These are phyloP conservation scores for Sporothrix protearum DNA, from an alignment of 2,329 filamentous ascomycete genomes.

Conservation along the genomic window DNA sequence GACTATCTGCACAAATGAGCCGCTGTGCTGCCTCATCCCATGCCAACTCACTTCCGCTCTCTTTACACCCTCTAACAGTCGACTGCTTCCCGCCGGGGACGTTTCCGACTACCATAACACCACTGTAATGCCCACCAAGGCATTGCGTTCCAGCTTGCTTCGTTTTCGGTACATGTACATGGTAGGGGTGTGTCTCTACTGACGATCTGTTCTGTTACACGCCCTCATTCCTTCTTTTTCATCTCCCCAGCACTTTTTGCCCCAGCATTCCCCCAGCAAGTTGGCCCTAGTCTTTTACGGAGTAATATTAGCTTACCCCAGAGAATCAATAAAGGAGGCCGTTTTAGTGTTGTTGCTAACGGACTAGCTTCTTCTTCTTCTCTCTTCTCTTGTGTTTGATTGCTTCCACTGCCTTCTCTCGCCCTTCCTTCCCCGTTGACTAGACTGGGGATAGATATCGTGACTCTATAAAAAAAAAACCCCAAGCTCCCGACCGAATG, in stretches of 20 bases:
- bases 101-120: slow-evolving; percentile 17
- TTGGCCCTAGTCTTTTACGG: not conserved
- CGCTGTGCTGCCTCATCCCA: slow-evolving; percentile 4
- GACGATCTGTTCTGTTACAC: not conserved
- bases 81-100: slow-evolving; percentile 10
- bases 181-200: not conserved
- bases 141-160: not conserved
- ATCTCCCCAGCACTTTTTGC: not conserved
- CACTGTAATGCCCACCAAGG: not conserved
- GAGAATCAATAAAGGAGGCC: slow-evolving; percentile 15
- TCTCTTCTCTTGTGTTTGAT: not conserved
- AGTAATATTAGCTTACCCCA: slow-evolving; percentile 18
- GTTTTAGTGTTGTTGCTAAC: slow-evolving; percentile 3
- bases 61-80: not conserved
- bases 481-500: not conserved
- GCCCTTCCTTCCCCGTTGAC: slow-evolving; percentile 5
- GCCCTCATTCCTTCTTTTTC: not conserved
- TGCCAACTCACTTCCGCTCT: not conserved
- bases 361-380: not conserved
- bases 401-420: slow-evolving; percentile 8
- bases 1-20: not conserved
- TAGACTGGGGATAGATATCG: not conserved
- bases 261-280: not conserved
- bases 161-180: slow-evolving; percentile 3
- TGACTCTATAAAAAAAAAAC: not conserved